Evolutionary conservation across 768 basidiomycete genomes (phyloP), one percentile per base, ranked within the genome.

Genomic region (Lactifluus hygrophoroides): DNA sequence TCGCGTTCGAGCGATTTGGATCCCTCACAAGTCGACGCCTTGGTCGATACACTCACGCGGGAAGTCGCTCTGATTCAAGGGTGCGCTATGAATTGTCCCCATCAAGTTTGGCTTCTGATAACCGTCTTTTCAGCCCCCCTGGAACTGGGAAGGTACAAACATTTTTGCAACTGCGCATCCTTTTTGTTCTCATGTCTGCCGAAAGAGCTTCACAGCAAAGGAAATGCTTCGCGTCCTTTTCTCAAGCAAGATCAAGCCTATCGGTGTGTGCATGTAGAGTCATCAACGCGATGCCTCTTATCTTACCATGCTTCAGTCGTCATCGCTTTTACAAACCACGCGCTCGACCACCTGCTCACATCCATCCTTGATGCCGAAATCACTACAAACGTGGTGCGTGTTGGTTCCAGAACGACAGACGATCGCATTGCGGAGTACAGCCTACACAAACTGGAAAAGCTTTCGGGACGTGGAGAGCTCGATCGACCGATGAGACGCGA

Each of bases 311-410:
- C n/a, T 25, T 21, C 53, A 67, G 67, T 77, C 3, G 70, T 83
- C 64, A 77, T 83, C 27, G 78, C 87, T 0, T 88, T 83, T 70
- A 90, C 88, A 0, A 90, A 90, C 62, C 89, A 90, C 44, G 88
- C 88, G 0, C 74, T 90, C 3, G 88, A 90, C 57, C 85, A 89
- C 61, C 77, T 90, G 71, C 71, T 90, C 2, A 72, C 71, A 4
- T 80, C 81, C 0, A 78, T 89, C 3, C 74, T 90, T 1, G 85
- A 90, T 61, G 79, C 78, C 0, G 67, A 69, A 0, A 87, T 90
- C 61, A 88, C 87, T 0, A 68, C 71, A 0, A 78, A 81, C 37
- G 73, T 90, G 21, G 78, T 89, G 2, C 82, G 89, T 0, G 74
- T 89, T 7, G 89, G 89, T 0, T 77, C 83, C n/a, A 77, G 82